Evolutionary conservation across 2,329 filamentous ascomycete genomes (phyloP).

Genomic region (Chaetomium sp.): DNA sequence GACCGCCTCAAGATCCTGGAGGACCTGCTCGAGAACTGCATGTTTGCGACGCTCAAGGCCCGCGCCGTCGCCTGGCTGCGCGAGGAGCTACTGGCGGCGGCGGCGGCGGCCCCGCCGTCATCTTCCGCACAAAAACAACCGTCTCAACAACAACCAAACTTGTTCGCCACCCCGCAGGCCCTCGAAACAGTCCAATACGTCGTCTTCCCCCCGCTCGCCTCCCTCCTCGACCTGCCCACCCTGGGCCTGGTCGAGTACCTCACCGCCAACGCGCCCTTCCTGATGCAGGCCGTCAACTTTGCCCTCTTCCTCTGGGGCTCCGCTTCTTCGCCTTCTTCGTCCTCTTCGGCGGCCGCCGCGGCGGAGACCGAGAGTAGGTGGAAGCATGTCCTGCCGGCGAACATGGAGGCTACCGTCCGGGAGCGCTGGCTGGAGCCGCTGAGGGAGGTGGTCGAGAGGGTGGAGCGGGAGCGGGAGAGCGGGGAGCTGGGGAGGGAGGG

Average conservation of each 20-base stretch:
- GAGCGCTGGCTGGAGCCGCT: constrained; percentile 61
- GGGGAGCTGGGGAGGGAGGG: constrained; percentile 16
- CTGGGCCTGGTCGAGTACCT: constrained; percentile 55
- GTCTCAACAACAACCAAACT: constrained; percentile 35
- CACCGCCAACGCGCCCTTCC: constrained; percentile 54
- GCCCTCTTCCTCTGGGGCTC: constrained; percentile 55
- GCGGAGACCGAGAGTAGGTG: constrained; percentile 36
- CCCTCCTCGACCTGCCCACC: constrained; percentile 47
- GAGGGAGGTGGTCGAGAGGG: constrained; percentile 44
- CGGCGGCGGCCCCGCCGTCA: no score
- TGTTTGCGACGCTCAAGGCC: constrained; percentile 63
- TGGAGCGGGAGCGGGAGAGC: constrained; percentile 16
- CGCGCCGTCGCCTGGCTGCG: constrained; percentile 65
- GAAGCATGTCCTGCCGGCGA: constrained; percentile 54
- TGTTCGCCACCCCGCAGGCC: constrained; percentile 57
- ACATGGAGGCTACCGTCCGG: constrained; percentile 60
- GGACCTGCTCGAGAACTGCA: constrained; percentile 66
- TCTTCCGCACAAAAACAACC: constrained; percentile 20
- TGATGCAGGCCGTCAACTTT: constrained; percentile 64
- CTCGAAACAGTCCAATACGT: constrained; percentile 63
- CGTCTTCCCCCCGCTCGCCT: constrained; percentile 60
- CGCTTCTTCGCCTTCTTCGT: not conserved
- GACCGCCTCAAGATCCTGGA: constrained; percentile 63
- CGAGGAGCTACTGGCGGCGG: constrained; percentile 59
- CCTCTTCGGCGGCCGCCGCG: not conserved